A percentile compares a stretch with the other conserved stretches of the same genome.
These are phyloP conservation scores for Xylariomycetidae sp. DNA, from an alignment of 2,329 filamentous ascomycete species.

Conservation along the genomic window DNA sequence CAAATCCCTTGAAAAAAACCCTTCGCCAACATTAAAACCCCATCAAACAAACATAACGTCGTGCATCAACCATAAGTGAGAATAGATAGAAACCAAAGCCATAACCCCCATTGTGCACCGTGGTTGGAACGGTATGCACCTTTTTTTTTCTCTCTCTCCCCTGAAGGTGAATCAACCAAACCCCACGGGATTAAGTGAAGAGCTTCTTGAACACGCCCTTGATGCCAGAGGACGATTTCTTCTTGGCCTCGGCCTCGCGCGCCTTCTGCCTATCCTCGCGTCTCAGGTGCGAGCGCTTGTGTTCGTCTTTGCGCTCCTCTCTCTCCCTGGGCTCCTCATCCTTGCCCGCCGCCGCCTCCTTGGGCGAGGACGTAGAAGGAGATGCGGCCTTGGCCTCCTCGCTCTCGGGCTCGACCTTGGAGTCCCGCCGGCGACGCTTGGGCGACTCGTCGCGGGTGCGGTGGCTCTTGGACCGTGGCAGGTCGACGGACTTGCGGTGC, in stretches of 20 bases:
- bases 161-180: no score
- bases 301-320: constrained; percentile 25
- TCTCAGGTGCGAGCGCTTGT: constrained; percentile 26
- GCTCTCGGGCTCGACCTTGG: constrained; percentile 8
- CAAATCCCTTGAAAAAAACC: no score
- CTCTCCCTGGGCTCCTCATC: no score
- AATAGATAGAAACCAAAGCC: no score
- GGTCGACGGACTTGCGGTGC: constrained; percentile 3
- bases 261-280: constrained; percentile 27
- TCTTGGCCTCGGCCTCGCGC: constrained; percentile 23
- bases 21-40: no score
- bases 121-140: no score
- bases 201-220: constrained; percentile 34
- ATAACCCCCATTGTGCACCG: no score
- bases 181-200: no score
- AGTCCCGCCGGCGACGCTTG: constrained; percentile 14
- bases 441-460: constrained; percentile 11
- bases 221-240: constrained; percentile 23
- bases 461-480: constrained; percentile 9
- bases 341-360: no score
- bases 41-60: no score
- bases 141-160: no score
- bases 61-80: no score
- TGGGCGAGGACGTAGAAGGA: constrained; percentile 10
- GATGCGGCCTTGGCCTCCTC: constrained; percentile 7